phyloP scores from a whole-genome alignment of 2,329 filamentous ascomycete genomes.

The Penicillium digitatum region DNA sequence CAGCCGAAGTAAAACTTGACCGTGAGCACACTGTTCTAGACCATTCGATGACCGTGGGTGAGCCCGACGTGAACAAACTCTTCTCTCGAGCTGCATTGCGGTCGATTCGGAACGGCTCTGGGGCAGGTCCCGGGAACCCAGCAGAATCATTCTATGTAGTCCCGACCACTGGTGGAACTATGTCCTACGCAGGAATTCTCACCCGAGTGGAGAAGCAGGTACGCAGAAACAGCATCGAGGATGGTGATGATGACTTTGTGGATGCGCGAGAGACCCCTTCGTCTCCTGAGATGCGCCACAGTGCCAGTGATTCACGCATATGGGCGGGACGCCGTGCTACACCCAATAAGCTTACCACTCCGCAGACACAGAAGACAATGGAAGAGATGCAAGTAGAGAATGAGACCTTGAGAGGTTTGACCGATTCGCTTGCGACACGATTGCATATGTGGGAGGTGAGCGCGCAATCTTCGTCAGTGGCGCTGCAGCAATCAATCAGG shows the following conservation, averaged over 20 bases:
- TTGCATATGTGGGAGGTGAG: constrained; percentile 92
- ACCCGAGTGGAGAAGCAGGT: constrained; percentile 48
- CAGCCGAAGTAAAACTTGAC: constrained; percentile 37
- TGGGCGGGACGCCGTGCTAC: constrained; percentile 16
- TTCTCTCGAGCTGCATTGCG: constrained; percentile 82
- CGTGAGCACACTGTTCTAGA: constrained; percentile 40
- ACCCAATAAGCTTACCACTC: constrained; percentile 32
- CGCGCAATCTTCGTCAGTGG: constrained; percentile 80
- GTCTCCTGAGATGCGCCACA: constrained; percentile 47
- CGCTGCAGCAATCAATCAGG: constrained; percentile 75
- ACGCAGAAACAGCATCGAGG: constrained; percentile 50
- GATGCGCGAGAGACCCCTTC: constrained; percentile 70
- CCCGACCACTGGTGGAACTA: constrained; percentile 82
- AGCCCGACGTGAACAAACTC: constrained; percentile 75
- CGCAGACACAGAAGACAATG: constrained; percentile 57
- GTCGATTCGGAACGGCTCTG: constrained; percentile 66
- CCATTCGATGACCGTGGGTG: constrained; percentile 42
- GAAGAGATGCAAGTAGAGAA: constrained; percentile 92
- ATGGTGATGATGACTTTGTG: constrained; percentile 80
- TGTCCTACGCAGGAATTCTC: constrained; percentile 88
- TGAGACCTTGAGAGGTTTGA: constrained; percentile 73
- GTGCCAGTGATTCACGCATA: constrained; percentile 36
- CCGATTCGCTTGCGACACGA: constrained; percentile 80
- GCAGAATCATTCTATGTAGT: constrained; percentile 87
- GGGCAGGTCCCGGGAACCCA: constrained; percentile 55